Base-by-base conservation (phyloP, 148 eudicot species). In the Rhododendron henanense region DNA sequence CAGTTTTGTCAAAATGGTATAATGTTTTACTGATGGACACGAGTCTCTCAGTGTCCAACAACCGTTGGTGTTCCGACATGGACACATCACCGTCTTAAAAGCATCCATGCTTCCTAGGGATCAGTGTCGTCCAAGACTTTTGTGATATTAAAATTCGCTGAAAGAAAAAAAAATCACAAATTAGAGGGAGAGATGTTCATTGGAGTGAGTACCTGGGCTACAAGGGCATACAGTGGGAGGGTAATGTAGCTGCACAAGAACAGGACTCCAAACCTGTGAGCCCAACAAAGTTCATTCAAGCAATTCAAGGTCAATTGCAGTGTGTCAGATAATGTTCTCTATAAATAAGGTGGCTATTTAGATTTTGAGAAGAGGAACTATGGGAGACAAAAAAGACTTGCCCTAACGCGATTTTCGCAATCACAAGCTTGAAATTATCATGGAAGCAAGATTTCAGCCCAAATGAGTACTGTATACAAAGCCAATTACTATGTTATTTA, bases 221-320 rank as follows among this genome's bases (percentile, higher is more conserved):
- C 89, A 82, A 96, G 98, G 85, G 98, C 98, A 78, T 96, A 94
- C 9, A 96, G 90, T 16, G 98, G 98, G 41, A 96, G 94, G 44
- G 97, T 94, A 67, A 89, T 94, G 76, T 96, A 96, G 90, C 98
- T 94, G 92, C 96, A 96, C 61, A 94, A 85, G 87, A 93, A 35
- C 85, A 93, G 84, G 79, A 91, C 91, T 86, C 80, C 89, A 41
- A 93, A 47, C 91, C 98, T 96, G 92, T 83, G 86, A 86, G 57
- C 77, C 71, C 76, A 83, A 45, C 31, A 39, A 78, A 85, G 2
- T 79, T 41, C 45, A 82, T 21, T 83, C 73, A 2, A 59, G 21
- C 23, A 75, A 65, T 44, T 25, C 37, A n/a, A 50, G 14, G 67
- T 33, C 51, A 8, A 39, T 31, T 81, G 16, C 67, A 28, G 39